phyloP scores from a whole-genome alignment of 352 stramenopile genomes.

The Sclerospora graminicola region DNA sequence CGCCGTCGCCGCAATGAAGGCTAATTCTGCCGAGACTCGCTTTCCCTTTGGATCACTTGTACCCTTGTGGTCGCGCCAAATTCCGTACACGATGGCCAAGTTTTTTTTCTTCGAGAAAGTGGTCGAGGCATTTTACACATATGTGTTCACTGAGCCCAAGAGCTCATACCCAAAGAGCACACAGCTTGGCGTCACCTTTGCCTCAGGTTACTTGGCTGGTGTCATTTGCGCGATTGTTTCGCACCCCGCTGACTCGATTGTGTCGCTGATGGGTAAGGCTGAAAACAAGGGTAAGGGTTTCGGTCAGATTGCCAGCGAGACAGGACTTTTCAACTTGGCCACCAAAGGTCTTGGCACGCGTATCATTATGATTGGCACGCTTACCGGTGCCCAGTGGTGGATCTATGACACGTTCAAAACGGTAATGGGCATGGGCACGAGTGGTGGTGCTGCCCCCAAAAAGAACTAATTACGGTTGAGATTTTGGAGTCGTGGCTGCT shows the following conservation, averaged over 20 bases:
- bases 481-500: background rate
- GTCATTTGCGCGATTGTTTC: constrained; percentile 98
- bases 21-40: constrained; percentile 77
- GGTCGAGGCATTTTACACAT: constrained; percentile 80
- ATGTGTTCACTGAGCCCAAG: constrained; percentile 88
- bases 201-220: constrained; percentile 98
- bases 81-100: constrained; percentile 99
- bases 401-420: constrained; percentile 96
- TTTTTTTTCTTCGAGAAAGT: constrained; percentile 97
- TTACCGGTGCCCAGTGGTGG: constrained; percentile 94
- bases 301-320: constrained; percentile 81
- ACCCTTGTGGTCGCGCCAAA: constrained; percentile 87
- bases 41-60: constrained; percentile 90
- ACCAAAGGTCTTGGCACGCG: constrained; percentile 87
- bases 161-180: constrained; percentile 87
- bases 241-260: constrained; percentile 97
- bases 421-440: constrained; percentile 87
- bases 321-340: constrained; percentile 62
- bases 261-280: constrained; percentile 94
- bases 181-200: constrained; percentile 95
- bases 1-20: constrained; percentile 83
- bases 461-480: constrained; percentile 58
- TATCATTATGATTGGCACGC: constrained; percentile 95
- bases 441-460: constrained; percentile 61
- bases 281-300: constrained; percentile 88